A percentile compares a stretch with the other conserved stretches of the same genome.
Conservation (phyloP, 2,329 filamentous ascomycete genomes). For the Alternaria brassicae region DNA sequence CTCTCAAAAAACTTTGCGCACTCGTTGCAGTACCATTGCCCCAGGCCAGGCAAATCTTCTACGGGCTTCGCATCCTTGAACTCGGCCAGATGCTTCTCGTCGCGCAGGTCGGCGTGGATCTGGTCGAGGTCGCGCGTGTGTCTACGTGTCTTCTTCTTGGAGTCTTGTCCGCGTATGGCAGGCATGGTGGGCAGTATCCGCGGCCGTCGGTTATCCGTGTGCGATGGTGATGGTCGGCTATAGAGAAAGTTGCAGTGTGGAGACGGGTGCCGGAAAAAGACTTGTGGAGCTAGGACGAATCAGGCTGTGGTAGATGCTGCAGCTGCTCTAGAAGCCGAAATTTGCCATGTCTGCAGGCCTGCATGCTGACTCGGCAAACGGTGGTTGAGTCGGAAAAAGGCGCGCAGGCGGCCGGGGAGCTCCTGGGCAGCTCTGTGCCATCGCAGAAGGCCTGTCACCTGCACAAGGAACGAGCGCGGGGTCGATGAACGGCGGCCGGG, state of each 20-base stretch:
- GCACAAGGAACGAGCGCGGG: constrained; percentile 13
- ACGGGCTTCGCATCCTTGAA: constrained; percentile 79
- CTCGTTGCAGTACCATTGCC: constrained; percentile 85
- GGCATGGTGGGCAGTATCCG: constrained; percentile 53
- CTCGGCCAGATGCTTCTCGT: constrained; percentile 78
- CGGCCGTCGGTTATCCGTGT: constrained; percentile 38
- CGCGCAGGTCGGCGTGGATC: constrained; percentile 80
- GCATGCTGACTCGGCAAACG: constrained; percentile 18
- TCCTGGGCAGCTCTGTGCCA: neutral
- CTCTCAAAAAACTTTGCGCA: constrained; percentile 97
- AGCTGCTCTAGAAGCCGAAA: constrained; percentile 8
- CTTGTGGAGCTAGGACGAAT: constrained; percentile 23
- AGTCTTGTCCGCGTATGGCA: constrained; percentile 58
- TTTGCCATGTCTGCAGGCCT: constrained; percentile 34
- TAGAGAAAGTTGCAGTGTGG: constrained; percentile 31
- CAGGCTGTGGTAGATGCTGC: constrained; percentile 9
- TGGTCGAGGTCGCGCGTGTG: constrained; percentile 85
- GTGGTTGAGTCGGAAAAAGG: constrained; percentile 18
- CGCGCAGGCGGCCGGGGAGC: neutral
- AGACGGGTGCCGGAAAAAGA: constrained; percentile 20
- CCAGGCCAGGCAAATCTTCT: constrained; percentile 88
- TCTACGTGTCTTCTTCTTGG: constrained; percentile 58
- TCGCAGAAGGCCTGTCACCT: constrained; percentile 10
- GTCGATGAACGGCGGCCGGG: constrained; percentile 5
- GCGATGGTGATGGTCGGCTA: constrained; percentile 32